Percentiles rank a stretch among this genome's conserved stretches.
These are phyloP conservation scores for Lomentospora prolificans DNA, from an alignment of 2,329 filamentous ascomycete species.

Conservation along the genomic window DNA sequence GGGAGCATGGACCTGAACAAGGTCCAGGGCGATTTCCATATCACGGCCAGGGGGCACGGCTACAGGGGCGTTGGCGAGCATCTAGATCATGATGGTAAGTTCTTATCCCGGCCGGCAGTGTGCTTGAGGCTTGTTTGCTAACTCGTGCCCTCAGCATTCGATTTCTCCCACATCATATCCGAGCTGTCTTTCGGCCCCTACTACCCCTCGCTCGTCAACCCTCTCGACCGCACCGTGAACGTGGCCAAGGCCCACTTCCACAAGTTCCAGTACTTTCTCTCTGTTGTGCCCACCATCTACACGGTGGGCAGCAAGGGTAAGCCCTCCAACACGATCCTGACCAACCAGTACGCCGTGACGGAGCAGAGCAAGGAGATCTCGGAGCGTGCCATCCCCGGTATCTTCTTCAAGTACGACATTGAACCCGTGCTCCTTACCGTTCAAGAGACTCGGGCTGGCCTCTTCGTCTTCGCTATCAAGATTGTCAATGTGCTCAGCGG, in stretches of 20 bases:
- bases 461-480: constrained; percentile 68
- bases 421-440: constrained; percentile 87
- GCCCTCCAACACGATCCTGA: constrained; percentile 57
- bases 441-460: constrained; percentile 66
- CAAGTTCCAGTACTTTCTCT: constrained; percentile 97
- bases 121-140: background rate
- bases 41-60: constrained; percentile 91
- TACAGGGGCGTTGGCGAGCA: constrained; percentile 62
- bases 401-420: constrained; percentile 99
- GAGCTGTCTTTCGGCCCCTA: constrained; percentile 96
- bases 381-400: constrained; percentile 68
- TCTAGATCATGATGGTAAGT: constrained; percentile 68
- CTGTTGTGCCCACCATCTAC: constrained; percentile 89
- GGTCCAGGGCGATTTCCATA: constrained; percentile 96
- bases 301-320: constrained; percentile 42
- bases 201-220: constrained; percentile 88
- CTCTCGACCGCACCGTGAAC: constrained; percentile 84
- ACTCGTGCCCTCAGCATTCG: constrained; percentile 55
- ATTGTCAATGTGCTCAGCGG: constrained; percentile 86
- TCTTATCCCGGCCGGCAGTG: no score
- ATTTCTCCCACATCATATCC: constrained; percentile 94
- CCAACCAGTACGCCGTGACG: constrained; percentile 97
- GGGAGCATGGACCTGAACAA: constrained; percentile 89
- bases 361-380: constrained; percentile 66
- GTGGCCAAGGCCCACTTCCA: constrained; percentile 69